phyloP scores from a whole-genome alignment of 2,329 filamentous ascomycete genomes.

The Diplodia seriata region DNA sequence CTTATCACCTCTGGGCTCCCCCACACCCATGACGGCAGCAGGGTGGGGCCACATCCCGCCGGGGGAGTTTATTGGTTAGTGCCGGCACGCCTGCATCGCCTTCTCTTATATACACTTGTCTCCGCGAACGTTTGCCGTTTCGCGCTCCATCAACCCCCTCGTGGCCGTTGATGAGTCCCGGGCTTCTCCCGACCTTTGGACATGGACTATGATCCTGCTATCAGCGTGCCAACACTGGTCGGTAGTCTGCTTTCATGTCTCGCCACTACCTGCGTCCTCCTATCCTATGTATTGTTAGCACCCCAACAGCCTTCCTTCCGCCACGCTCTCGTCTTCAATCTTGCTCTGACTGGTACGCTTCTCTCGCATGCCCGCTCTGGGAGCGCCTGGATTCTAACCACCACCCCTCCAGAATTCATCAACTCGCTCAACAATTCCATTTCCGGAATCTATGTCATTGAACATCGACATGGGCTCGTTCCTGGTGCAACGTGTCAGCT shows the following conservation, averaged over 20 bases:
- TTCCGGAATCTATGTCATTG: conserved; percentile 50
- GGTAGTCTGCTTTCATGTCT: conserved; percentile 38
- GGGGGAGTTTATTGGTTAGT: background rate
- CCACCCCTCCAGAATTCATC: conserved; percentile 49
- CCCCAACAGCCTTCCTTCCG: conserved; percentile 38
- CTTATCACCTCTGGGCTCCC: background rate
- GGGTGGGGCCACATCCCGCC: conserved; percentile 1
- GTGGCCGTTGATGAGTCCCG: conserved; percentile 17
- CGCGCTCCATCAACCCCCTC: background rate
- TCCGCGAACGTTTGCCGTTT: background rate
- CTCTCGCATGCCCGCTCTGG: background rate
- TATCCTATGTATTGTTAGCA: conserved; percentile 37
- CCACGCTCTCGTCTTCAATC: conserved; percentile 39
- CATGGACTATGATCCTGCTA: conserved; percentile 30
- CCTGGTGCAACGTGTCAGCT: conserved; percentile 47
- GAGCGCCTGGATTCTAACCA: background rate
- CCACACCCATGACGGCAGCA: conserved; percentile 9
- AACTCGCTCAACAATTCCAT: conserved; percentile 54
- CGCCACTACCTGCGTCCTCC: conserved; percentile 36
- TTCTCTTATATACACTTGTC: conserved; percentile 10
- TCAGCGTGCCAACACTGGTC: conserved; percentile 37
- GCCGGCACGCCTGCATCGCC: conserved; percentile 6
- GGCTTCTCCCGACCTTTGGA: conserved; percentile 10
- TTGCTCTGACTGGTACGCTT: conserved; percentile 37
- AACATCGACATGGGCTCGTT: conserved; percentile 38